Conservation (phyloP, 495 filamentous ascomycete species). For the Cercophora sp. region DNA sequence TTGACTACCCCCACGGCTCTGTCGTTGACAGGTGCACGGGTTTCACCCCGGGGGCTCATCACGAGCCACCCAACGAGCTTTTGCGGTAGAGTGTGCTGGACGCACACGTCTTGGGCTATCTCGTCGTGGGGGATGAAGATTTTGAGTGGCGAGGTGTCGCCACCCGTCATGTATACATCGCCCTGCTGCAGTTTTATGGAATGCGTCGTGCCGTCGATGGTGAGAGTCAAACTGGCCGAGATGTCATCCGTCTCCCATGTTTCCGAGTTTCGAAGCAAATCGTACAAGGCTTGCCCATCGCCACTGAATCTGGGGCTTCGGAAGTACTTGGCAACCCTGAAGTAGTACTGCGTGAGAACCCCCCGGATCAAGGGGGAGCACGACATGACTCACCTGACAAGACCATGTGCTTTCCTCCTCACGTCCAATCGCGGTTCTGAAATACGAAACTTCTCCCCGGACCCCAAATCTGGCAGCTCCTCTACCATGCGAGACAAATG, state of each 20-base stretch:
- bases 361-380: not conserved
- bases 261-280: slow-evolving; percentile 22
- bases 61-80: slow-evolving; percentile 35
- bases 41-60: slow-evolving; percentile 14
- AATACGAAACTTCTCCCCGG: slow-evolving; percentile 17
- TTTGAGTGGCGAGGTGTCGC: slow-evolving; percentile 15
- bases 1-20: slow-evolving; percentile 3
- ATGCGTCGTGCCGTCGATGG: slow-evolving; percentile 20
- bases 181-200: slow-evolving; percentile 19
- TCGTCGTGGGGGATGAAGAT: slow-evolving; percentile 38
- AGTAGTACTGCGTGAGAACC: too few species aligned
- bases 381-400: slow-evolving; percentile 28
- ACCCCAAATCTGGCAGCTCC: slow-evolving; percentile 27
- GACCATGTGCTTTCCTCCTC: slow-evolving; percentile 31
- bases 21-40: not conserved
- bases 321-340: slow-evolving; percentile 29
- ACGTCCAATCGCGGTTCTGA: slow-evolving; percentile 24
- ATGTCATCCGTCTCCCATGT: slow-evolving; percentile 34
- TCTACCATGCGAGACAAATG: slow-evolving; percentile 33
- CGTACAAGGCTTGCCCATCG: slow-evolving; percentile 24
- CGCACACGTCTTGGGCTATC: slow-evolving; percentile 28
- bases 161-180: slow-evolving; percentile 32
- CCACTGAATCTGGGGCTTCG: slow-evolving; percentile 26
- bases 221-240: slow-evolving; percentile 21
- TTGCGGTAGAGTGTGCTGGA: slow-evolving; percentile 27